Evolutionary conservation across 2,329 filamentous ascomycete genomes (phyloP), one percentile per base, ranked within the genome.

Genomic region (Microcyclospora pomicola): DNA sequence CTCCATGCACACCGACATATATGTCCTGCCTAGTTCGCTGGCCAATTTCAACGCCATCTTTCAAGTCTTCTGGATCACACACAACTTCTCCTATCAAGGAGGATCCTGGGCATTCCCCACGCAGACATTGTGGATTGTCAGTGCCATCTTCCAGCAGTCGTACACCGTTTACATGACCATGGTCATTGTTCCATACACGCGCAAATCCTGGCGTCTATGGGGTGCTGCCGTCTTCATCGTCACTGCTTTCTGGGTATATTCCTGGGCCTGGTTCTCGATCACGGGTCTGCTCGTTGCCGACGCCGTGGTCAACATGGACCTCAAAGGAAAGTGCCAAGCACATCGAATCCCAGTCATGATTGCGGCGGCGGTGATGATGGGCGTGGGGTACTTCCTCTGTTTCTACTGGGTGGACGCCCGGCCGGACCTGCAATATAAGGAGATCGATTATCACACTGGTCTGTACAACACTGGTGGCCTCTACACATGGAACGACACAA

Each of bases 111-210:
- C 58, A 0, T 67, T 65, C 40, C 64, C 65, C 0, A 60, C 61
- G 1, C 58, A 62, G 27, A 66, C 59, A 1, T 49, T 68, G 12
- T 67, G 64, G 62, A 59, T 63, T 14, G 48, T 67, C 11, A 60
- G 52, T 19, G 55, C 58, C 3, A 45, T 68, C 10, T 67, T 63
- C 45, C 52, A 59, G 39, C 65, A 68, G 42, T 62, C 59, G 44
- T 67, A 64, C 48, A 68, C 65, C 0, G 59, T 67, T 11, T 68
- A 63, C 46, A 63, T 64, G 51, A 57, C 60, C 12, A 65, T 65
- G 63, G 50, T 65, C 37, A 63, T 64, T 41, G 58, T 66, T 7
- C 65, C 62, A 5, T 62, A 56, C 47, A 65, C 62, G 2, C 55
- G 62, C 5, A 41, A 47, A 7, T 53, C 49, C 5, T 65, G 62